Conservation (phyloP, 139 green algal species). For the Haematococcus lacustris region DNA sequence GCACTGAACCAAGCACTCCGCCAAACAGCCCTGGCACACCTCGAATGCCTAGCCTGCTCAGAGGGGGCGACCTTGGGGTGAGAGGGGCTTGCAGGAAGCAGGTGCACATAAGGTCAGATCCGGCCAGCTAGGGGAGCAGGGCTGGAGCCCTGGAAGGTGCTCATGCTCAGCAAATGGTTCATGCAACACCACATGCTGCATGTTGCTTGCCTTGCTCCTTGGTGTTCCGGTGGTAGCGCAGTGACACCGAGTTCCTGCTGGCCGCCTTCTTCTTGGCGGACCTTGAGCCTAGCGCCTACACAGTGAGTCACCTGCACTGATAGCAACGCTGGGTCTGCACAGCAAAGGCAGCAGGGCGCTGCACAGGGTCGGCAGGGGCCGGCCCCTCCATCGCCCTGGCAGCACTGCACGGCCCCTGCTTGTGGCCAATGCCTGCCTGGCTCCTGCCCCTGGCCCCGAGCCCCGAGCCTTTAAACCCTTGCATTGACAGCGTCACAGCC, state of each 20-base stretch:
- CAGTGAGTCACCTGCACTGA: background rate
- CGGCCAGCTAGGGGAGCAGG: no score
- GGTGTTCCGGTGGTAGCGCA: no score
- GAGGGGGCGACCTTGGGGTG: no score
- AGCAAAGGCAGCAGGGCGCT: background rate
- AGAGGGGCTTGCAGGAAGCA: no score
- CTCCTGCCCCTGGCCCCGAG: background rate
- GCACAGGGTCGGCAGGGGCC: background rate
- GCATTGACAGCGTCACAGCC: background rate
- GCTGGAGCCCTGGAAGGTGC: no score
- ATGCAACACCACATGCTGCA: no score
- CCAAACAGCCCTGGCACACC: no score
- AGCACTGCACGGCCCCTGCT: background rate
- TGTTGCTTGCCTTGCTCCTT: no score
- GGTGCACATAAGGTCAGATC: no score
- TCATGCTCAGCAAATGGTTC: no score
- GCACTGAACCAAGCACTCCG: no score
- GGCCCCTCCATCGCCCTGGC: background rate
- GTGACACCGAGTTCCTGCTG: slow-evolving; percentile 1
- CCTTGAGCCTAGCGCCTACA: background rate
- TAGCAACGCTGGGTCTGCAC: background rate
- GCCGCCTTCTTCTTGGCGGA: background rate
- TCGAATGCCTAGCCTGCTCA: no score
- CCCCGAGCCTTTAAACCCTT: background rate
- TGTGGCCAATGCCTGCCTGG: background rate